phyloP scores from a whole-genome alignment of 495 filamentous ascomycete species.

The Hamigera avellanea region DNA sequence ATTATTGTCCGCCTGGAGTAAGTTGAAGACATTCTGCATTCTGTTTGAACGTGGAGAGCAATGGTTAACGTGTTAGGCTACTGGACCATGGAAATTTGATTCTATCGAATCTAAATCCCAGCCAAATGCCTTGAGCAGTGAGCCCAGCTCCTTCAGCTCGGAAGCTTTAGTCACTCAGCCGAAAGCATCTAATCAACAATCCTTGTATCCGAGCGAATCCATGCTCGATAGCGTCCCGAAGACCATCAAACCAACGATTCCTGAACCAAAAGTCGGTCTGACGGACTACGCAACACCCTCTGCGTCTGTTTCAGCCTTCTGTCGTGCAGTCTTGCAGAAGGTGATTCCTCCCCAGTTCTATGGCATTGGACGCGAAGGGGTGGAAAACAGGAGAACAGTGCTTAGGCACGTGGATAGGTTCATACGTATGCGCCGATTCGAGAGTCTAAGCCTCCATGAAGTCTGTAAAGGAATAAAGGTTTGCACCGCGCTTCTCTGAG shows the following conservation, averaged over 20 bases:
- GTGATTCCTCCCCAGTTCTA: slow-evolving; percentile 72
- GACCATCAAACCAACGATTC: background rate
- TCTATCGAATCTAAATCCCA: slow-evolving; percentile 8
- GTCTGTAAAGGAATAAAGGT: slow-evolving; percentile 70
- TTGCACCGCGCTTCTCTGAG: too few species aligned
- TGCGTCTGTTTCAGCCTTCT: slow-evolving; percentile 75
- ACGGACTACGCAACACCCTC: slow-evolving; percentile 60
- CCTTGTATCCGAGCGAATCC: background rate
- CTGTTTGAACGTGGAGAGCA: background rate
- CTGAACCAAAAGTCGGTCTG: slow-evolving; percentile 26
- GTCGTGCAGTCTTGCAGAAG: slow-evolving; percentile 59
- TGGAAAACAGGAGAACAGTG: slow-evolving; percentile 47
- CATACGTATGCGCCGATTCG: slow-evolving; percentile 65
- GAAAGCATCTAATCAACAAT: slow-evolving; percentile 2
- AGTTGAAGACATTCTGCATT: slow-evolving; percentile 6
- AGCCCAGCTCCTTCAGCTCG: slow-evolving; percentile 10
- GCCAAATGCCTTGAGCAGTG: background rate
- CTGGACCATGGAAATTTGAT: slow-evolving; percentile 19
- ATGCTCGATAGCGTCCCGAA: background rate
- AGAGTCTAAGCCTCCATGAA: slow-evolving; percentile 69
- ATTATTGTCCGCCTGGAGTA: slow-evolving; percentile 64
- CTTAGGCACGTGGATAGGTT: slow-evolving; percentile 63
- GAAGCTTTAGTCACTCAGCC: slow-evolving; percentile 21
- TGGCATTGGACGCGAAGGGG: slow-evolving; percentile 43
- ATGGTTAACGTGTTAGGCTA: slow-evolving; percentile 13